Evolutionary conservation across 2,329 filamentous ascomycete genomes (phyloP), one percentile per base, ranked within the genome.

Genomic region (Lasiodiplodia gonubiensis): DNA sequence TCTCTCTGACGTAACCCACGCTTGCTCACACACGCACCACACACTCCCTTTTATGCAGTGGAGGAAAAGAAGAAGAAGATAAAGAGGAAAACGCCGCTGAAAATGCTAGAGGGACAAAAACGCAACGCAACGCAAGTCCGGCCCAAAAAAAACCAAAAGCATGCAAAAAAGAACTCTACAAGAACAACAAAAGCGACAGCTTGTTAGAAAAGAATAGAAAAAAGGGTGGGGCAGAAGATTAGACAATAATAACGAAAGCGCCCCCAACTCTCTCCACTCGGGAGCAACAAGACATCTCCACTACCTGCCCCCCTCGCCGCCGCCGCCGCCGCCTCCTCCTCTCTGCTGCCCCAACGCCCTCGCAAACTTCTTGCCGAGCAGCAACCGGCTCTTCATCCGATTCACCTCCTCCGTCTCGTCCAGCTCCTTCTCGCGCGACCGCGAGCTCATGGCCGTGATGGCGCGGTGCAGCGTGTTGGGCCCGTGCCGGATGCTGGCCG

Each of bases 401-500:
- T 60, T 67, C 23, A 48, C 70, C 51, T 74, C 71, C 51, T 70
- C 70, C n/a, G 67, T 71, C 23, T 69, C 71, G 11, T n/a, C 27
- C 49, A n/a, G 42, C 0, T 61, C 64, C 23, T 64, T 59, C 21
- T 66, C 66, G 5, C 69, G 46, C 16, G 68, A 64, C 27, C 64
- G 65, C 25, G 70, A 68, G 35, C 68, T 66, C 69, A 77, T 75
- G 1, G 74, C 74, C 16, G 73, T 73, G 2, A 77, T 73, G 4
- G 72, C 71, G 12, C 76, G 75, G n/a, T 78, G 70, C 66, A 78
- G 76, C 48, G 74, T 73, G 67, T 74, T 75, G 48, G 77, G 66
- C 42, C 23, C 59, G 59, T 74, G 72, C 54, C 77, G 74, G n/a
- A 78, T 71, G 33, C 75, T 77, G 5, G 39, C 66, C 18, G 66